These are phyloP conservation scores for Phaffomyces thermotolerans DNA, from an alignment of 805 yeast species.

Conservation along the genomic window DNA sequence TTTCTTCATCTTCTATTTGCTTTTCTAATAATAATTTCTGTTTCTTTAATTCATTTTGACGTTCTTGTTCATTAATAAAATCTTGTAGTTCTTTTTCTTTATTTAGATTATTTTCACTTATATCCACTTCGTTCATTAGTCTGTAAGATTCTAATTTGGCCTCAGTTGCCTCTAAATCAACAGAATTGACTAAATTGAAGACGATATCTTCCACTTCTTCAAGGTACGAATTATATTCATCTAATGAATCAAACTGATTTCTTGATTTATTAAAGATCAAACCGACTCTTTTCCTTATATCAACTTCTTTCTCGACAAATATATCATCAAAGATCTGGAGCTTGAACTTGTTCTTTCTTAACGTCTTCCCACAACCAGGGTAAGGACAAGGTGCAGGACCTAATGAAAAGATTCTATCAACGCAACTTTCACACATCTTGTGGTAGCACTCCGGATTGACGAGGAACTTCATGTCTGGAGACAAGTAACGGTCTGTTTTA, in stretches of 20 bases:
- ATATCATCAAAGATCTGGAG: constrained; percentile 90
- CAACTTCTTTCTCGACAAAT: constrained; percentile 85
- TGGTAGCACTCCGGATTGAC: constrained; percentile 98
- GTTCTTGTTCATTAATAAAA: constrained; percentile 53
- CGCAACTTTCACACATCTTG: constrained; percentile 95
- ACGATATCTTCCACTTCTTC: constrained; percentile 80
- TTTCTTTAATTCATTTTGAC: constrained; percentile 59
- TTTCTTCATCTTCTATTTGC: constrained; percentile 56
- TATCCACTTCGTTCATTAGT: constrained; percentile 63
- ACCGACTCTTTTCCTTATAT: constrained; percentile 72
- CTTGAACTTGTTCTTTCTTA: constrained; percentile 85
- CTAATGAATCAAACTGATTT: constrained; percentile 56
- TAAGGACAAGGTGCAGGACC: constrained; percentile 99
- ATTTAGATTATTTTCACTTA: constrained; percentile 66
- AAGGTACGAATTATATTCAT: constrained; percentile 66
- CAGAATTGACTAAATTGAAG: constrained; percentile 63
- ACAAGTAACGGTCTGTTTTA: constrained; percentile 87
- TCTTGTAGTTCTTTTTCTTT: constrained; percentile 65
- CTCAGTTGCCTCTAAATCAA: constrained; percentile 64
- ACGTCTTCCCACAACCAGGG: constrained; percentile 77
- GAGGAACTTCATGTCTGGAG: constrained; percentile 87
- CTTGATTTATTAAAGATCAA: constrained; percentile 74
- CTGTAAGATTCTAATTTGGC: constrained; percentile 62
- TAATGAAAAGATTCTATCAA: constrained; percentile 83
- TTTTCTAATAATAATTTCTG: constrained; percentile 46